Evolutionary conservation across 495 filamentous ascomycete species (phyloP).

Genomic region (Tuber magnatum): DNA sequence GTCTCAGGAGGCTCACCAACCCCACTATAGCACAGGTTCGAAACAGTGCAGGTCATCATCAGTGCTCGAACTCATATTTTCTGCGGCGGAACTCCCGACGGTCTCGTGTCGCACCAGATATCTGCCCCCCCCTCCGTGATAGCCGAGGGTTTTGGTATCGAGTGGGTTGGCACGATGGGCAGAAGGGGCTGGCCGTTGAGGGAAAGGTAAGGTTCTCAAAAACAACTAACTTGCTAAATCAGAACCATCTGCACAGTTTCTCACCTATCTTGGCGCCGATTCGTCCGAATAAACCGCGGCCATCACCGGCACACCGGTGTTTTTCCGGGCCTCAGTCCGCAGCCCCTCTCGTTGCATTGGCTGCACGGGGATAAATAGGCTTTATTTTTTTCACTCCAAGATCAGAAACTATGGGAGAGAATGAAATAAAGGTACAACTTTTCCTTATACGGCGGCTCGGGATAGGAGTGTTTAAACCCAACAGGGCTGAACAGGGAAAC

Average conservation of each 20-base stretch:
- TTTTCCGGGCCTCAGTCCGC: background rate
- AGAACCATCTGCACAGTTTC: background rate
- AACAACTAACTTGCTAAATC: background rate
- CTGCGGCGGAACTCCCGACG: background rate
- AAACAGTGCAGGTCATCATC: background rate
- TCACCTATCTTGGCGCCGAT: background rate
- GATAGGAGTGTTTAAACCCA: conserved; percentile 7
- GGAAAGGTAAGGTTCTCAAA: background rate
- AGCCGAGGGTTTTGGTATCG: background rate
- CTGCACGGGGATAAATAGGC: background rate
- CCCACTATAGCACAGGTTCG: background rate
- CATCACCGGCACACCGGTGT: background rate
- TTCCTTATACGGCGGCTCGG: background rate
- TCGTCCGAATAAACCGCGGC: background rate
- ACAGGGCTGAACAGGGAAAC: conserved; percentile 23
- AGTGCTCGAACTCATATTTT: background rate
- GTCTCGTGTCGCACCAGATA: background rate
- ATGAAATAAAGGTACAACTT: background rate
- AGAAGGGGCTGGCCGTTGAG: background rate
- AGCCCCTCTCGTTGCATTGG: background rate
- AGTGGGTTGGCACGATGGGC: background rate
- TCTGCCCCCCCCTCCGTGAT: background rate
- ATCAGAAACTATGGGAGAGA: background rate
- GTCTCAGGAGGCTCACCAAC: background rate
- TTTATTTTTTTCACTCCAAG: background rate